Base-by-base conservation (phyloP, 192 early-diverging fungal genomes). In the Gaertneriomyces semiglobifer region DNA sequence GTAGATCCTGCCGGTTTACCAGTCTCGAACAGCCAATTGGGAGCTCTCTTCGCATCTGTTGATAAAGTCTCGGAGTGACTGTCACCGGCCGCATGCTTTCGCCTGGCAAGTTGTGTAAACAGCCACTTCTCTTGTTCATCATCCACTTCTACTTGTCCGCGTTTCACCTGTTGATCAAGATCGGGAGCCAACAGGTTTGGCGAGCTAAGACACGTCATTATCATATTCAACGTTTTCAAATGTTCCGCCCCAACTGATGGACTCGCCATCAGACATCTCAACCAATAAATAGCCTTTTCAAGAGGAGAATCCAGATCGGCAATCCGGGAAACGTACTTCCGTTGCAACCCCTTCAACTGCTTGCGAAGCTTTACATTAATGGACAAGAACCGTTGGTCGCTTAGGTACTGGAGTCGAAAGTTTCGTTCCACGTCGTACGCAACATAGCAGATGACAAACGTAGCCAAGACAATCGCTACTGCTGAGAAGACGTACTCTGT, bases 61-160 rank as follows among this genome's bases (percentile, higher is more conserved):
- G 50, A 43, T 8, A 50, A 42, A 5, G 72, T 52, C 42, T 62
- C 66, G 16, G 66, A 52, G 38, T 14, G 39, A 20, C 46, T 60
- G 44, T 68, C 66, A 10, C 64, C 64, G n/a, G 14, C 25, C 11
- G 41, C 11, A n/a, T 66, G 40, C 25, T 66, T 66, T 44, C 65
- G 33, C 6, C 56, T 53, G 5, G 78, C 81, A 7, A 83, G 60
- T 59, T 81, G 75, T 44, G 75, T 79, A 68, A 82, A 82, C 3
- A 82, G 72, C 81, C 81, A 82, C 70, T 79, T 79, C 76, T 84
- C 77, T 67, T 80, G 76, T 64, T 84, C 82, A 19, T 58, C 65
- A 64, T 81, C 78, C 46, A 84, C 72, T n/a, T 79, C 62, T 44
- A 84, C 82, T 40, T 78, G 65, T 4, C 82, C 82, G 41, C 71